A percentile compares a stretch with the other conserved stretches of the same genome.
These are phyloP conservation scores for Neostapfia colusana DNA, from an alignment of 176 grass and related monocot genomes.

Conservation along the genomic window DNA sequence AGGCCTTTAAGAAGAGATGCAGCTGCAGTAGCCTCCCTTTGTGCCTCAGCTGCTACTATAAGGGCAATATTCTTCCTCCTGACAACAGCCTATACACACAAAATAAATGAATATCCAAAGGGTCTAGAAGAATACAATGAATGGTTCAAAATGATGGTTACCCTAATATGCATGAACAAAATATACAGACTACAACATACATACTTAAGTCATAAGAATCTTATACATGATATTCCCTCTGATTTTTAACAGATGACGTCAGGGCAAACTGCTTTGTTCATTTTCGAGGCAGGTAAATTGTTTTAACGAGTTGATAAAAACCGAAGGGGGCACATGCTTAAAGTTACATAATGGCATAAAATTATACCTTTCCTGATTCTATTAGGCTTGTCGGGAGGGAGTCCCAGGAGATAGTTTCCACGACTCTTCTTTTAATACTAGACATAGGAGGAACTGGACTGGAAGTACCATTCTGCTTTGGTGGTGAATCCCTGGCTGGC, in stretches of 20 bases:
- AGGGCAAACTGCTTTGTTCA: neutral
- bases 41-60: conserved; percentile 83
- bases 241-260: neutral
- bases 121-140: neutral
- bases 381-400: conserved; percentile 76
- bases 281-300: neutral
- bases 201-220: neutral
- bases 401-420: conserved; percentile 77
- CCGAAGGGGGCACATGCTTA: neutral
- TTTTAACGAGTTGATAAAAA: neutral
- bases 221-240: neutral
- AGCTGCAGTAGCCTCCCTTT: conserved; percentile 87
- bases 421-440: conserved; percentile 65
- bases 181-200: neutral
- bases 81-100: conserved; percentile 65
- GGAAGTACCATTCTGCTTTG: conserved; percentile 42
- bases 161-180: neutral
- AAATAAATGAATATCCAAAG: conserved; percentile 34
- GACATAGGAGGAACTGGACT: conserved; percentile 36
- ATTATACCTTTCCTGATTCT: conserved; percentile 80
- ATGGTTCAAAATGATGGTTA: neutral
- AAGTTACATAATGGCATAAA: neutral
- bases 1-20: conserved; percentile 89
- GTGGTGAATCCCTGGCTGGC: conserved; percentile 26
- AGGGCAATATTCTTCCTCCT: conserved; percentile 90